Base-by-base conservation (phyloP, 2,329 filamentous ascomycete genomes). In the Pseudohalonectria lignicola region DNA sequence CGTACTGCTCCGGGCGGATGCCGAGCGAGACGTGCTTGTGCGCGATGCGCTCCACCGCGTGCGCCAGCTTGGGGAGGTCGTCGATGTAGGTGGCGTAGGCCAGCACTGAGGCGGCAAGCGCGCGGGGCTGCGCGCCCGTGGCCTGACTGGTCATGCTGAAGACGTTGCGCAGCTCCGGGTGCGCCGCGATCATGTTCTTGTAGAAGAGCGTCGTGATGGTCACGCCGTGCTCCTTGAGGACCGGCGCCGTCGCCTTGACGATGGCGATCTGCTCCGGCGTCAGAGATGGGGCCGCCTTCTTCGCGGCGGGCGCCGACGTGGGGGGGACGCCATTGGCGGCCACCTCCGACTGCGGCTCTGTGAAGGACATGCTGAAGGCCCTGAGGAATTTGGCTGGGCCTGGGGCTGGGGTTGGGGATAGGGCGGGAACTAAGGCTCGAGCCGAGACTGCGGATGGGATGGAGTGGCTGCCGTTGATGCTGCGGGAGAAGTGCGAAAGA, bases 21-120 rank as follows among this genome's bases (percentile, higher is more conserved):
- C 74, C 75, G n/a, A 88, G 67, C 2, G 75, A 81, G 18, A 70
- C 80, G 52, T 88, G 83, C 61, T 86, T 87, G 50, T 86, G 75
- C 41, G 78, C 79, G 46, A 90, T 86, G 49, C 79, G 72, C 55
- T 85, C 78, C 12, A 75, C 64, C 25, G 61, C 62, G 23, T 71
- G 65, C 11, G 55, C 55, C 4, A 87, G 65, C 16, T 64, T 71
- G 34, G 67, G 70, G 1, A 85, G 67, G 51, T 86, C 69, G 55
- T 86, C 80, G 51, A 88, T 81, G 56, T 86, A 69, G 25, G 67
- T 62, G 35, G 84, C 83, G 51, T 87, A 88, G 39, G 80, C 79
- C 47, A 81, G 74, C 6, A 90, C 71, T 1, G 82, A 68, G 30
- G 63, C 67, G 10, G 82, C 82, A 6, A 88, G 71, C 2, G 83